Conservation (phyloP, 768 basidiomycete species). For the Boletus speciosus region DNA sequence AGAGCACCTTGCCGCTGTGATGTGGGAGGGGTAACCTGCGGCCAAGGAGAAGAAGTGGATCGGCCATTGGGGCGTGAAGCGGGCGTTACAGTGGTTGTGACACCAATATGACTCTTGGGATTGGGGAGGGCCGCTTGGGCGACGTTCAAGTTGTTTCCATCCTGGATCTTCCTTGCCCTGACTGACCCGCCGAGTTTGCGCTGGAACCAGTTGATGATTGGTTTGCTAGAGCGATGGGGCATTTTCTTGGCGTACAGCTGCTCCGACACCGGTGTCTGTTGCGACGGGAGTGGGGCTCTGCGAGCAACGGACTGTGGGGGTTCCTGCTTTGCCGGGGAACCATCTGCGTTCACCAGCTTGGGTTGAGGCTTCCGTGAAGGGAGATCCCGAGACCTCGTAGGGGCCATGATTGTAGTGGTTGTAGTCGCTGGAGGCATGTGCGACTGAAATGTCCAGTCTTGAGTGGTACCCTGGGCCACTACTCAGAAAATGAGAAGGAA, state of each 20-base stretch:
- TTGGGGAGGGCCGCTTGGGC: slow-evolving; percentile 11
- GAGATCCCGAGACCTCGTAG: slow-evolving; percentile 12
- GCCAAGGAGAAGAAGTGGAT: slow-evolving; percentile 29
- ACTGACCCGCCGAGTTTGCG: slow-evolving; percentile 75
- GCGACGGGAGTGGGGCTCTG: slow-evolving; percentile 17
- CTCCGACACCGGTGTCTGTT: slow-evolving; percentile 26
- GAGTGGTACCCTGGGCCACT: background rate
- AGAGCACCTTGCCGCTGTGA: slow-evolving; percentile 26
- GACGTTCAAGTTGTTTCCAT: slow-evolving; percentile 22
- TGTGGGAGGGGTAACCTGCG: slow-evolving; percentile 14
- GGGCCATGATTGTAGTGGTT: slow-evolving; percentile 7
- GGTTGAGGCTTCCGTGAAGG: slow-evolving; percentile 13
- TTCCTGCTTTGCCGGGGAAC: slow-evolving; percentile 16
- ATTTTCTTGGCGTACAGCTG: slow-evolving; percentile 55
- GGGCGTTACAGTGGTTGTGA: background rate
- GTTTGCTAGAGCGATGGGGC: slow-evolving; percentile 70
- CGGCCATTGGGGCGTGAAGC: slow-evolving; percentile 26
- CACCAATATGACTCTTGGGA: slow-evolving; percentile 15
- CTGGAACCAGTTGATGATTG: slow-evolving; percentile 88
- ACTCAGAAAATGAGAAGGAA: background rate
- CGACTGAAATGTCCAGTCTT: background rate
- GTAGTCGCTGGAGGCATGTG: slow-evolving; percentile 17
- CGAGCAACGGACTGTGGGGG: slow-evolving; percentile 13
- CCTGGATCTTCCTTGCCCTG: slow-evolving; percentile 49
- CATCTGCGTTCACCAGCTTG: slow-evolving; percentile 8